Evolutionary conservation across 2,329 filamentous ascomycete genomes (phyloP).

Genomic region (Diaporthe aspalathi): DNA sequence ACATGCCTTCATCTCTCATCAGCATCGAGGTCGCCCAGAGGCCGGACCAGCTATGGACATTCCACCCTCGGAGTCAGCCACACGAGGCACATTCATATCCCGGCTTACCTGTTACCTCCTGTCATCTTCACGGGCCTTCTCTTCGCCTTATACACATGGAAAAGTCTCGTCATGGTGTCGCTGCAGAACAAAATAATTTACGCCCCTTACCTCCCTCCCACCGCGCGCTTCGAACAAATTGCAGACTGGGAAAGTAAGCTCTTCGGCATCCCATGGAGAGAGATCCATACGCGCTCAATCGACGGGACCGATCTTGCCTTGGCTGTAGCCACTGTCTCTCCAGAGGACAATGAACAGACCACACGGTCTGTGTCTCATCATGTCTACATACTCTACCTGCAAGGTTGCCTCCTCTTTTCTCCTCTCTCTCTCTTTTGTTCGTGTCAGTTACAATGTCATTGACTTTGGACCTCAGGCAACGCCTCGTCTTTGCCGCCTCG

Average conservation of each 20-base stretch:
- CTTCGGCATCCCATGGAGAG: slow-evolving; percentile 73
- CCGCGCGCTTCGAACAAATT: slow-evolving; percentile 75
- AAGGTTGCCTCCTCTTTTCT: slow-evolving; percentile 53
- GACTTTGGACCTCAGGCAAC: slow-evolving; percentile 59
- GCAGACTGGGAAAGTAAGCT: slow-evolving; percentile 71
- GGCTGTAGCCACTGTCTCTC: slow-evolving; percentile 61
- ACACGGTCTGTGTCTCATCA: slow-evolving; percentile 38
- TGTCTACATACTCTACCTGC: slow-evolving; percentile 68
- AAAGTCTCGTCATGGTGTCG: slow-evolving; percentile 78
- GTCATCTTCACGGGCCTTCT: slow-evolving; percentile 74
- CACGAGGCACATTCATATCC: slow-evolving; percentile 50
- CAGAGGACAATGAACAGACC: slow-evolving; percentile 14
- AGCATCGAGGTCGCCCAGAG: slow-evolving; percentile 32
- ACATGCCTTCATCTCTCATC: neutral
- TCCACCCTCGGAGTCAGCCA: slow-evolving; percentile 25
- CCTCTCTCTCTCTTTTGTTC: too few relatives aligned
- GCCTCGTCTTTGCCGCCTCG: slow-evolving; percentile 68
- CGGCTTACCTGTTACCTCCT: slow-evolving; percentile 70
- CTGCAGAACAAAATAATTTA: slow-evolving; percentile 88
- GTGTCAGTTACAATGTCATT: neutral
- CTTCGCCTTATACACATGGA: slow-evolving; percentile 72
- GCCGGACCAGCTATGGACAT: slow-evolving; percentile 23
- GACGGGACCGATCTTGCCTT: slow-evolving; percentile 76
- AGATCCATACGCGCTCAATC: slow-evolving; percentile 67
- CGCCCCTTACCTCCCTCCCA: slow-evolving; percentile 80